Evolutionary conservation across 306 rosid genomes (phyloP).

Genomic region (Begonia loranthoides): DNA sequence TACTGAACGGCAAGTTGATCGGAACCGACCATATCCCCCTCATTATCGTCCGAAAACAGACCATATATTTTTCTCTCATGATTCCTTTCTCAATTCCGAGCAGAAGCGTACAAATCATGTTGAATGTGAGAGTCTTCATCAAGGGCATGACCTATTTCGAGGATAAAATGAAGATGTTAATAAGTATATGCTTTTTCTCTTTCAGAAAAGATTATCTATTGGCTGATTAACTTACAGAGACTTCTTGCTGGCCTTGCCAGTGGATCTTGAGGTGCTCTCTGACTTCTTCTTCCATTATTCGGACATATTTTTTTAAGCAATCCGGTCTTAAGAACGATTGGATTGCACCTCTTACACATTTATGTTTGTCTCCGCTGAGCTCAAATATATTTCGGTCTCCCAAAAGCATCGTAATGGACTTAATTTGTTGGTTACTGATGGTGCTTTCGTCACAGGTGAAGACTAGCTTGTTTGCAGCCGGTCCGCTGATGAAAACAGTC

Average conservation of each 20-base stretch:
- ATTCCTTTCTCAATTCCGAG: slow-evolving; percentile 50
- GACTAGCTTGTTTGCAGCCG: slow-evolving; percentile 54
- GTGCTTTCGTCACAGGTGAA: slow-evolving; percentile 16
- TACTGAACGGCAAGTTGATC: slow-evolving; percentile 52
- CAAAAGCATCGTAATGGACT: slow-evolving; percentile 29
- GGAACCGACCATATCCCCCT: slow-evolving; percentile 58
- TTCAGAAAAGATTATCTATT: background rate
- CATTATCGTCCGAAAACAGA: slow-evolving; percentile 31
- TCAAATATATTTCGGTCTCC: slow-evolving; percentile 44
- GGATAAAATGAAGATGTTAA: background rate
- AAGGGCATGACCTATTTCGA: slow-evolving; percentile 43
- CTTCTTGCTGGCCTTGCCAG: slow-evolving; percentile 52
- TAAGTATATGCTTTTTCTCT: background rate
- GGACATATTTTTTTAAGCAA: slow-evolving; percentile 45
- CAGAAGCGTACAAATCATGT: slow-evolving; percentile 50
- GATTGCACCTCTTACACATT: slow-evolving; percentile 47
- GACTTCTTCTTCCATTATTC: slow-evolving; percentile 51
- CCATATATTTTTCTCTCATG: slow-evolving; percentile 29
- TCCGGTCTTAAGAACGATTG: slow-evolving; percentile 63
- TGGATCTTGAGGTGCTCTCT: slow-evolving; percentile 42
- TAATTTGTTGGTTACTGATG: slow-evolving; percentile 27
- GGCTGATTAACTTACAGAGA: slow-evolving; percentile 31
- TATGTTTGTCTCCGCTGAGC: slow-evolving; percentile 43
- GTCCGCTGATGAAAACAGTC: slow-evolving; percentile 51
- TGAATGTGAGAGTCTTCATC: slow-evolving; percentile 66